Percentiles rank a stretch among this genome's conserved stretches.
Conservation (phyloP, 495 filamentous ascomycete species). For the Neurospora discreta region DNA sequence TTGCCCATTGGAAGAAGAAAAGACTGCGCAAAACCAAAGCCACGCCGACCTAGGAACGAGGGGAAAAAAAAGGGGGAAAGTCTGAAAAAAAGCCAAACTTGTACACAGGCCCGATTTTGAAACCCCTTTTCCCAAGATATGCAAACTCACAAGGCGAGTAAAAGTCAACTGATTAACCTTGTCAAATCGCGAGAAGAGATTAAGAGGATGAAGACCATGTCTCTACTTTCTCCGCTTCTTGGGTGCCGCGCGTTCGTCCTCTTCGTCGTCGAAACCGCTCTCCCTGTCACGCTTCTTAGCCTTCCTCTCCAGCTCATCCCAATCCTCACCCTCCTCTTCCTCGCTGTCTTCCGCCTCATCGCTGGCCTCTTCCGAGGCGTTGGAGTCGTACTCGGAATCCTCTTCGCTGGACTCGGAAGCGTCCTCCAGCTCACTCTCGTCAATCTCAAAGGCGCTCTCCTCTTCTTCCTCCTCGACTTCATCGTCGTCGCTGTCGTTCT, state of each 20-base stretch:
- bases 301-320: conserved; percentile 87
- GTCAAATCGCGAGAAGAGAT: neutral
- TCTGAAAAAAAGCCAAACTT: neutral
- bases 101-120: neutral
- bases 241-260: conserved; percentile 15
- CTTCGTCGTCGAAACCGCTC: conserved; percentile 59
- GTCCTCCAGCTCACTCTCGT: conserved; percentile 68
- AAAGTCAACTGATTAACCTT: neutral
- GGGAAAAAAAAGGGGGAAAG: neutral
- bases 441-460: conserved; percentile 85
- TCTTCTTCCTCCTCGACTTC: conserved; percentile 68
- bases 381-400: conserved; percentile 85
- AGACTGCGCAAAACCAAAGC: neutral
- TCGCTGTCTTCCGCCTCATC: conserved; percentile 53
- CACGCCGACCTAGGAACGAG: neutral
- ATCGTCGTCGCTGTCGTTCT: conserved; percentile 78
- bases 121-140: neutral
- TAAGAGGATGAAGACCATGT: neutral
- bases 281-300: conserved; percentile 81
- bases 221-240: conserved; percentile 30
- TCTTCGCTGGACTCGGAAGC: conserved; percentile 75
- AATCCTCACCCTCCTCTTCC: conserved; percentile 78
- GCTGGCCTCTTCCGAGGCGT: conserved; percentile 68
- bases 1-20: neutral
- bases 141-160: neutral